Evolutionary conservation across 768 basidiomycete genomes (phyloP).

Genomic region (Butyriboletus loyo): DNA sequence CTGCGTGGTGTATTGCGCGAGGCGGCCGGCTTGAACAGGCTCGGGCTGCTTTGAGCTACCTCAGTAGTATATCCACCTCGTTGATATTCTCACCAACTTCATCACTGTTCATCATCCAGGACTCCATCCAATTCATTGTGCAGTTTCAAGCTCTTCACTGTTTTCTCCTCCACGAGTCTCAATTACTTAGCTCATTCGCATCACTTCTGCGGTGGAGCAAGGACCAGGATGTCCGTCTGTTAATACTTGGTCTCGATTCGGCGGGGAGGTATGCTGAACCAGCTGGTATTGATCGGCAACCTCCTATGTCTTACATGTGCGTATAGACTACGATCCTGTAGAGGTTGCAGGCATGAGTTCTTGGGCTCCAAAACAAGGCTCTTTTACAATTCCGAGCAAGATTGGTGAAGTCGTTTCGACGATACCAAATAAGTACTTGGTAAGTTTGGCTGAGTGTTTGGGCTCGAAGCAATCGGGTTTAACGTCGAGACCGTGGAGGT

Average conservation of each 20-base stretch:
- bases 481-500: constrained; percentile 98
- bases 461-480: constrained; percentile 87
- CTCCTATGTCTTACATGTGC: constrained; percentile 22
- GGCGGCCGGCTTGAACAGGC: no score
- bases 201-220: constrained; percentile 92
- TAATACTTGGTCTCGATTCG: constrained; percentile 96
- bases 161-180: constrained; percentile 70
- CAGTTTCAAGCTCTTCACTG: not conserved
- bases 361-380: constrained; percentile 1
- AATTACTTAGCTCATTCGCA: constrained; percentile 77
- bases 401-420: constrained; percentile 99
- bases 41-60: no score
- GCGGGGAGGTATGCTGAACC: constrained; percentile 74
- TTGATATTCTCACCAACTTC: no score
- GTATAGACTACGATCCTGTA: constrained; percentile 79
- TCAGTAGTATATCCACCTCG: no score
- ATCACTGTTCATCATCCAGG: no score
- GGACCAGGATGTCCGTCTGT: constrained; percentile 95
- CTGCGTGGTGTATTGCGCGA: no score
- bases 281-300: constrained; percentile 9
- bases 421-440: constrained; percentile 77
- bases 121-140: not conserved
- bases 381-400: constrained; percentile 38
- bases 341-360: constrained; percentile 58
- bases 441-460: not conserved